These are phyloP conservation scores for Chrysoporthe deuterocubensis DNA, from an alignment of 2,329 filamentous ascomycete genomes.

Conservation along the genomic window DNA sequence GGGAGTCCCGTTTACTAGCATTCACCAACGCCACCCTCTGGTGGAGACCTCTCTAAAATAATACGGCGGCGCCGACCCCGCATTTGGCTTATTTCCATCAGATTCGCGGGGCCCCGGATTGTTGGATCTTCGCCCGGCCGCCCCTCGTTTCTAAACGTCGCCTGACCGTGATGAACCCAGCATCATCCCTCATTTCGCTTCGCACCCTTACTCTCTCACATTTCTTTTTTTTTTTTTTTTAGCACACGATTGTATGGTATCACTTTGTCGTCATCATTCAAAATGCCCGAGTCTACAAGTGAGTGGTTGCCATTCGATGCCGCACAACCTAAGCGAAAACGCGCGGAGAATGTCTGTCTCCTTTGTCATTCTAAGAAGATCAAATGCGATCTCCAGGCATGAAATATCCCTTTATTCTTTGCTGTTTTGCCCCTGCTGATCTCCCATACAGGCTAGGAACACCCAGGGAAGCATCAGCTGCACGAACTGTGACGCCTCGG, in stretches of 20 bases:
- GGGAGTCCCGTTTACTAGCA: no score
- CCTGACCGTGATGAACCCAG: no score
- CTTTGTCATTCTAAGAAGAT: conserved; percentile 43
- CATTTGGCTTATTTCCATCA: no score
- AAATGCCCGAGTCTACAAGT: conserved; percentile 36
- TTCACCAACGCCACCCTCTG: no score
- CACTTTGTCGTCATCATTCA: background rate
- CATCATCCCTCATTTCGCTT: no score
- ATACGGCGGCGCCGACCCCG: no score
- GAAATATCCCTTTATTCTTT: background rate
- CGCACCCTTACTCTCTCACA: no score
- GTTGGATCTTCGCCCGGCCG: no score
- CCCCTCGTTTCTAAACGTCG: no score
- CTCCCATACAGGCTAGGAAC: conserved; percentile 29
- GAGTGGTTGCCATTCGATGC: conserved; percentile 41
- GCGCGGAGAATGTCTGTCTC: conserved; percentile 38
- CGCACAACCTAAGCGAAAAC: conserved; percentile 39
- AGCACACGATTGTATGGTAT: background rate
- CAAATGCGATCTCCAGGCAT: conserved; percentile 41
- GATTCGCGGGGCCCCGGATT: no score
- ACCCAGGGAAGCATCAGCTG: conserved; percentile 34
- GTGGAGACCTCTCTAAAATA: no score
- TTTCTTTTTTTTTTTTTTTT: no score
- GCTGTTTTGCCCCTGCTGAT: conserved; percentile 2
- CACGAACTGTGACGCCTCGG: conserved; percentile 36